Base-by-base conservation (phyloP, 805 yeast genomes). In the Teunomyces tritomae region DNA sequence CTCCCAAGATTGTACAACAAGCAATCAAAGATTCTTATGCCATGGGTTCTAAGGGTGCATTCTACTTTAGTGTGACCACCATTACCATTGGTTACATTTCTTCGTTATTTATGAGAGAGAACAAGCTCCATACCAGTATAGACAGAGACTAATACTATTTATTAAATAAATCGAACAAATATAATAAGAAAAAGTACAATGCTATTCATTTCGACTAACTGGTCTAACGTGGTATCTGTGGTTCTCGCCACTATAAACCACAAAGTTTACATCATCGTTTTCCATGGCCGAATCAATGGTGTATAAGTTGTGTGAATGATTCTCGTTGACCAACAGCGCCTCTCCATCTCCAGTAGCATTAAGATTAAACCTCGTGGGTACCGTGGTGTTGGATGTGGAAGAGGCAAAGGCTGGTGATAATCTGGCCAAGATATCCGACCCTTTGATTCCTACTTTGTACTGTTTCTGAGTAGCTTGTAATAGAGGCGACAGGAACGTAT, bases 61-160 rank as follows among this genome's bases (percentile, higher is more conserved):
- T 82, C 53, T 48, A 67, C 8, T 82, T 83, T 58, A 71, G 80
- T 39, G 57, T 77, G 8, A 61, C 63, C 0, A 55, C 73, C 1
- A 64, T 78, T 2, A 46, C 65, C 3, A 14, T 78, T 9, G 78
- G 83, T 0, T 63, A 74, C 39, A 42, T 67, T 1, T 58, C 75
- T 8, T 67, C 79, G 2, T 65, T 74, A 28, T 64, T 81, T 46
- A 78, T 84, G 66, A 76, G 73, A 51, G 89, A 84, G 61, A 78
- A 83, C 59, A 74, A 71, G 46, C 66, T 85, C 39, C 86, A 82
- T 59, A 57, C 80, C 1, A 74, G 78, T 2, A 64, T 83, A 36
- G 66, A 74, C 44, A 68, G 87, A 53, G 68, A 67, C 26, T 27
- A 37, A 10, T 39, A 20, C 26, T 3, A 14, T 24, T 17, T 17